phyloP scores from a whole-genome alignment of 305 asterid genomes.

The Fraxinus angustifolia region DNA sequence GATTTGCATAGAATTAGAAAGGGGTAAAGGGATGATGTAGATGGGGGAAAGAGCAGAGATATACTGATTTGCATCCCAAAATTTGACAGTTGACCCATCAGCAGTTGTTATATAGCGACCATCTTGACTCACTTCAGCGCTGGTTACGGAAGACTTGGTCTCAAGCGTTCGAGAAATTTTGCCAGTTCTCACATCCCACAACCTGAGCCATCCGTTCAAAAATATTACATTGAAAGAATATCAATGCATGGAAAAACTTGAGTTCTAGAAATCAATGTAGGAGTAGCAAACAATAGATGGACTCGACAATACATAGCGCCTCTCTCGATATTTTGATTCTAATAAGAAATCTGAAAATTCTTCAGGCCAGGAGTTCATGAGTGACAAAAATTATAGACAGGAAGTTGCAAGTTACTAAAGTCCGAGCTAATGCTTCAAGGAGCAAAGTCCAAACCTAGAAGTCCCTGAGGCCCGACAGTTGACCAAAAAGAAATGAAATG shows the following conservation, averaged over 20 bases:
- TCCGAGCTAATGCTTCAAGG: neutral
- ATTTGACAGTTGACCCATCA: slow-evolving; percentile 81
- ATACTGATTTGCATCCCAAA: slow-evolving; percentile 98
- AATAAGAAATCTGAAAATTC: neutral
- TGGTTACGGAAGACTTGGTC: slow-evolving; percentile 78
- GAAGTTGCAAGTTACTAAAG: neutral
- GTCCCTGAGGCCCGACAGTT: neutral
- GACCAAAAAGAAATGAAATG: neutral
- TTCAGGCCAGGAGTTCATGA: neutral
- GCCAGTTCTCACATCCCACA: slow-evolving; percentile 96
- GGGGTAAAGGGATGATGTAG: neutral
- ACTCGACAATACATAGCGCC: neutral
- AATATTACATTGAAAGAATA: neutral
- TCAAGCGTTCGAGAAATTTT: slow-evolving; percentile 79
- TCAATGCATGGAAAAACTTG: neutral
- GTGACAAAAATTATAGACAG: neutral
- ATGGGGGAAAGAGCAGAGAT: slow-evolving; percentile 18
- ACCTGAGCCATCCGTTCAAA: slow-evolving; percentile 37
- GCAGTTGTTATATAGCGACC: slow-evolving; percentile 91
- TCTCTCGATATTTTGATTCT: neutral
- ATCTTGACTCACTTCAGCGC: slow-evolving; percentile 97
- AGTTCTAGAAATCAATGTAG: neutral
- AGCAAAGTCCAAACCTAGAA: neutral
- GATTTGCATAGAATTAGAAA: neutral
- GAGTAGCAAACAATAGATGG: neutral